phyloP scores from a whole-genome alignment of 768 basidiomycete species.

The Lentinula detonsa region DNA sequence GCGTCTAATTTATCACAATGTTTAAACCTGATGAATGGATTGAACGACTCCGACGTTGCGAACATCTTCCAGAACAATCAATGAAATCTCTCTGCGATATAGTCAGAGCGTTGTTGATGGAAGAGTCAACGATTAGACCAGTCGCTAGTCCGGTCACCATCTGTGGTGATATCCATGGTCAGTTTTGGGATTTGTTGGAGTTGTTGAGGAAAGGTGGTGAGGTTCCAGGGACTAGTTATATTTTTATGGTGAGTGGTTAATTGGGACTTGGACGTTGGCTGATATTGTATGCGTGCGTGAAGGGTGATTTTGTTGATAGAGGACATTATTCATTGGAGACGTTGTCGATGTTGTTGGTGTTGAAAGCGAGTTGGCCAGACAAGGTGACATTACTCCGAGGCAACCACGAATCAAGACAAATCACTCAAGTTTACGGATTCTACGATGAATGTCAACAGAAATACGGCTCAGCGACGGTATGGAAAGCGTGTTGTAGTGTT shows the following conservation, averaged over 20 bases:
- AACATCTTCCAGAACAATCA: slow-evolving; percentile 83
- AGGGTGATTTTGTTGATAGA: slow-evolving; percentile 98
- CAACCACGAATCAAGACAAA: slow-evolving; percentile 96
- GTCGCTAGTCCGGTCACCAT: slow-evolving; percentile 93
- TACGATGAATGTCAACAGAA: slow-evolving; percentile 99
- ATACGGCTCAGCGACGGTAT: slow-evolving; percentile 91
- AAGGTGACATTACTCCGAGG: slow-evolving; percentile 87
- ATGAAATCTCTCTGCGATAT: slow-evolving; percentile 92
- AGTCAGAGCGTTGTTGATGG: slow-evolving; percentile 84
- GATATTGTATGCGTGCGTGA: too few species aligned
- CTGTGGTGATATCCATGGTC: slow-evolving; percentile 95
- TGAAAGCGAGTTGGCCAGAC: slow-evolving; percentile 96
- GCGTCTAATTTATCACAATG: slow-evolving; percentile 17
- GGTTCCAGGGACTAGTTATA: slow-evolving; percentile 86
- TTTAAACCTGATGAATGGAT: slow-evolving; percentile 76
- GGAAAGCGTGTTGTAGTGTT: slow-evolving; percentile 96
- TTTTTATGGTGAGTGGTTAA: slow-evolving; percentile 82
- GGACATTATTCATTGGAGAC: slow-evolving; percentile 97
- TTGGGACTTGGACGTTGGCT: slow-evolving; percentile 21
- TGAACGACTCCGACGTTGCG: slow-evolving; percentile 78
- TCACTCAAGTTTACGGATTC: slow-evolving; percentile 98
- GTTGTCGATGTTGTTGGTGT: slow-evolving; percentile 77
- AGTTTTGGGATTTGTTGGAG: slow-evolving; percentile 96
- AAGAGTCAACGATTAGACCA: slow-evolving; percentile 97
- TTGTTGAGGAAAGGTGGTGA: slow-evolving; percentile 80